Conservation (phyloP, 345 rosid genomes). For the Combretum micranthum region DNA sequence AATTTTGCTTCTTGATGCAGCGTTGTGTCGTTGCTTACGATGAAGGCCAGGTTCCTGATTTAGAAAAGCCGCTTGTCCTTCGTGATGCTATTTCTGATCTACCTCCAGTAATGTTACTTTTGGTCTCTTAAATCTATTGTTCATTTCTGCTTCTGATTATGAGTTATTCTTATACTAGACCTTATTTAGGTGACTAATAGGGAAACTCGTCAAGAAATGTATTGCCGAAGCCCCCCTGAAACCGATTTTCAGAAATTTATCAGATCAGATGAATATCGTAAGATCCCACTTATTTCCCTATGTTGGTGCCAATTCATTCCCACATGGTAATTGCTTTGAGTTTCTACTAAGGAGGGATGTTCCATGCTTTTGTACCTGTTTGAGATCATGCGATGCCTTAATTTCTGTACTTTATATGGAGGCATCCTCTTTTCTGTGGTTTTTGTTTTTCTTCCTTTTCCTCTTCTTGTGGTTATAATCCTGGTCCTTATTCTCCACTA, state of each 20-base stretch:
- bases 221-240: slow-evolving; percentile 56
- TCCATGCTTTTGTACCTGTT: no score
- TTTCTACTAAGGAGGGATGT: no score
- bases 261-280: slow-evolving; percentile 60
- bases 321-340: no score
- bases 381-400: no score
- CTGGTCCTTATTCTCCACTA: no score
- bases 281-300: background rate
- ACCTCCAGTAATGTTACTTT: slow-evolving; percentile 46
- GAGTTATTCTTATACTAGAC: slow-evolving; percentile 2
- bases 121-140: slow-evolving; percentile 7
- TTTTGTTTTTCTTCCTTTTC: no score
- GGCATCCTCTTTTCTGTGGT: no score
- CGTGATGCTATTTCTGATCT: slow-evolving; percentile 92
- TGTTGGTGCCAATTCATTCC: background rate
- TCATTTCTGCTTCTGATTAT: slow-evolving; percentile 11
- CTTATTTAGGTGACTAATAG: slow-evolving; percentile 47
- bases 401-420: no score
- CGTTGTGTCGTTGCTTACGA: slow-evolving; percentile 84
- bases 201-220: slow-evolving; percentile 48
- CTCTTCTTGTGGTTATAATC: no score
- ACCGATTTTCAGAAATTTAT: slow-evolving; percentile 79
- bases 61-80: slow-evolving; percentile 70
- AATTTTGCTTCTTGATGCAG: slow-evolving; percentile 42
- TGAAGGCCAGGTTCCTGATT: slow-evolving; percentile 65